Evolutionary conservation across 2,329 filamentous ascomycete species (phyloP).

Genomic region (Penicillium sp.): DNA sequence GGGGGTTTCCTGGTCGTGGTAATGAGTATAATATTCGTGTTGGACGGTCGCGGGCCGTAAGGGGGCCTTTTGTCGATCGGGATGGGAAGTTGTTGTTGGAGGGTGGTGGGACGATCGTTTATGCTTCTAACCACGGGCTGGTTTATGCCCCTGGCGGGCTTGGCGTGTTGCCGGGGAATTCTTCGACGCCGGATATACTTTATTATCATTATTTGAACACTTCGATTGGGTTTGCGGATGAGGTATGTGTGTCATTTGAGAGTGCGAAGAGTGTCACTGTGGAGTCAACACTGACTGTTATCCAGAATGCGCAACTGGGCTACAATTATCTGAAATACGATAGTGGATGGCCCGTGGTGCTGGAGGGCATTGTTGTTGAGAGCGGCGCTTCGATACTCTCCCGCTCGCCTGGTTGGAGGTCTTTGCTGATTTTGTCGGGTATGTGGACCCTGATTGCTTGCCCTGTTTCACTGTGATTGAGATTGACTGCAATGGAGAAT

Average conservation of each 20-base stretch:
- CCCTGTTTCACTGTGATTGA: not conserved
- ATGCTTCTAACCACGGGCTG: slow-evolving; percentile 41
- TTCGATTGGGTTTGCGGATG: slow-evolving; percentile 31
- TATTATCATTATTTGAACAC: slow-evolving; percentile 46
- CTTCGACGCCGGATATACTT: slow-evolving; percentile 34
- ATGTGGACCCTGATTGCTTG: not conserved
- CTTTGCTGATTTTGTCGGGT: slow-evolving; percentile 13
- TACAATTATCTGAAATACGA: slow-evolving; percentile 42
- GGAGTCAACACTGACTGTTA: not conserved
- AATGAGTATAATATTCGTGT: slow-evolving; percentile 41
- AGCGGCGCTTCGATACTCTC: not conserved
- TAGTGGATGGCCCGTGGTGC: slow-evolving; percentile 40
- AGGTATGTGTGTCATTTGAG: slow-evolving; percentile 22
- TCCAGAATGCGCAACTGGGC: slow-evolving; percentile 39
- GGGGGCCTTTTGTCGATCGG: slow-evolving; percentile 40
- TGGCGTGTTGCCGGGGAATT: slow-evolving; percentile 34
- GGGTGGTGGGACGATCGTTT: slow-evolving; percentile 39
- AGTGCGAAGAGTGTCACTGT: not conserved
- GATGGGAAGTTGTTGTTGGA: slow-evolving; percentile 28
- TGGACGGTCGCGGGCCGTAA: slow-evolving; percentile 35
- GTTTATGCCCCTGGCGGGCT: slow-evolving; percentile 45
- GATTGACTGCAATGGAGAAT: no score
- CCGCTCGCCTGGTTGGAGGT: slow-evolving; percentile 10
- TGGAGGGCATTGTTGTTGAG: slow-evolving; percentile 5
- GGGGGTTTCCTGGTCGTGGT: slow-evolving; percentile 30